phyloP scores from a whole-genome alignment of 2,329 filamentous ascomycete genomes.

The Tolypocladium album region DNA sequence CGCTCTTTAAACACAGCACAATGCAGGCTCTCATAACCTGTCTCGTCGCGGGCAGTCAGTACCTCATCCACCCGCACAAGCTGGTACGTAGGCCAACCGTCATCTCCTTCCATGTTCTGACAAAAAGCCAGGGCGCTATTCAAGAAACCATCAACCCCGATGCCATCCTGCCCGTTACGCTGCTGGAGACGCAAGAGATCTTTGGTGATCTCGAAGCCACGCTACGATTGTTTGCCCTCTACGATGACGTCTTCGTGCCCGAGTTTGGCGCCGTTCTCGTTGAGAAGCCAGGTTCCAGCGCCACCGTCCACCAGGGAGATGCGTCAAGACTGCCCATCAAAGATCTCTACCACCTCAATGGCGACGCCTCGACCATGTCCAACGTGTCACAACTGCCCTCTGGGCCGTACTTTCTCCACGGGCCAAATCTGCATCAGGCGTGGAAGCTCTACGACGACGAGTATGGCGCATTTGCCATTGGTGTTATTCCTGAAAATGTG shows the following conservation, averaged over 20 bases:
- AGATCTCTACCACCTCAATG: background rate
- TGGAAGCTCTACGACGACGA: constrained; percentile 29
- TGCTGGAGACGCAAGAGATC: constrained; percentile 26
- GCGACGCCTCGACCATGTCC: constrained; percentile 6
- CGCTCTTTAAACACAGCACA: background rate
- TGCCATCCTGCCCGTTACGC: constrained; percentile 27
- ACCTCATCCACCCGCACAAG: constrained; percentile 27
- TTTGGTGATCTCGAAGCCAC: constrained; percentile 23
- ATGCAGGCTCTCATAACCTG: constrained; percentile 24
- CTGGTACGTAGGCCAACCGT: constrained; percentile 12
- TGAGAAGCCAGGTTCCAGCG: constrained; percentile 21
- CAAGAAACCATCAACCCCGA: constrained; percentile 29
- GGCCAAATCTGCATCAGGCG: constrained; percentile 28
- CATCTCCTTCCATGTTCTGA: background rate
- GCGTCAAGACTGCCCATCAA: background rate
- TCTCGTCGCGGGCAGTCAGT: constrained; percentile 24
- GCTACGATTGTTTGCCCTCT: constrained; percentile 18
- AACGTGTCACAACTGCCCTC: constrained; percentile 19
- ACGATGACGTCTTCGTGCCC: constrained; percentile 27
- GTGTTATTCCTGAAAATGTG: constrained; percentile 23
- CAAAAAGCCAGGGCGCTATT: constrained; percentile 22
- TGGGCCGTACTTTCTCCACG: constrained; percentile 29
- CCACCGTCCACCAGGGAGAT: background rate
- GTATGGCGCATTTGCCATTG: constrained; percentile 22
- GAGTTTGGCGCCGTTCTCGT: constrained; percentile 27